A percentile compares a stretch with the other conserved stretches of the same genome.
Conservation (phyloP, 2,329 filamentous ascomycete species). For the Pochonia chlamydosporia region DNA sequence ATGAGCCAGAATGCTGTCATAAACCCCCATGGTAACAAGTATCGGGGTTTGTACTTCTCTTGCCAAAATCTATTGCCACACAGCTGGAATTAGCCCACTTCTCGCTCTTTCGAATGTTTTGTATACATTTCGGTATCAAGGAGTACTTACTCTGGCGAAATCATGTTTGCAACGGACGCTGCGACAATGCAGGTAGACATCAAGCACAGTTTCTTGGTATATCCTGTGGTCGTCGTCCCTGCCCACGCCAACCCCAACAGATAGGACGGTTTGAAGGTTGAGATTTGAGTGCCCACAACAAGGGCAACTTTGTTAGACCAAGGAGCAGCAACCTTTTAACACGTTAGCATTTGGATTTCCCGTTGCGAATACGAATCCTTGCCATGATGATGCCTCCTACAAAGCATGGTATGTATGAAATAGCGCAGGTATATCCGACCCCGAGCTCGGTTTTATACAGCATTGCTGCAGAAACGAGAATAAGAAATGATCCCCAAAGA, state of each 20-base stretch:
- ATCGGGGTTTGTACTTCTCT: conserved; percentile 15
- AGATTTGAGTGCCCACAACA: conserved; percentile 22
- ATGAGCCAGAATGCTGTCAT: conserved; percentile 20
- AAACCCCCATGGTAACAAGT: conserved; percentile 16
- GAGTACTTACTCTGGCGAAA: conserved; percentile 21
- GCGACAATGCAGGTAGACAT: conserved; percentile 18
- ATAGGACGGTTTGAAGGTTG: conserved; percentile 23
- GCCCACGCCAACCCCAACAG: conserved; percentile 21
- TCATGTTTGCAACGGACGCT: conserved; percentile 19
- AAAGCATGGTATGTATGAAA: conserved; percentile 19
- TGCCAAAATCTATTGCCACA: conserved; percentile 15
- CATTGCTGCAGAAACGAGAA: conserved; percentile 15
- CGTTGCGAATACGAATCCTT: background rate
- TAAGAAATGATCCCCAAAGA: conserved; percentile 14
- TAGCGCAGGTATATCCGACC: conserved; percentile 18
- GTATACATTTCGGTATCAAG: background rate
- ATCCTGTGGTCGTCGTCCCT: conserved; percentile 16
- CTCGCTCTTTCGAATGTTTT: conserved; percentile 1
- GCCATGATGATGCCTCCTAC: conserved; percentile 17
- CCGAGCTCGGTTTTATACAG: conserved; percentile 15
- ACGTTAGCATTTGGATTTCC: background rate
- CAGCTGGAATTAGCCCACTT: background rate
- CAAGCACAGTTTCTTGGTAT: conserved; percentile 17
- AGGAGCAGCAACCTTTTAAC: conserved; percentile 11
- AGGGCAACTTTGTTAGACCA: conserved; percentile 22